A percentile compares a stretch with the other conserved stretches of the same genome.
Conservation (phyloP, 2,329 filamentous ascomycete species). For the Aspergillus ochraceoroseus region DNA sequence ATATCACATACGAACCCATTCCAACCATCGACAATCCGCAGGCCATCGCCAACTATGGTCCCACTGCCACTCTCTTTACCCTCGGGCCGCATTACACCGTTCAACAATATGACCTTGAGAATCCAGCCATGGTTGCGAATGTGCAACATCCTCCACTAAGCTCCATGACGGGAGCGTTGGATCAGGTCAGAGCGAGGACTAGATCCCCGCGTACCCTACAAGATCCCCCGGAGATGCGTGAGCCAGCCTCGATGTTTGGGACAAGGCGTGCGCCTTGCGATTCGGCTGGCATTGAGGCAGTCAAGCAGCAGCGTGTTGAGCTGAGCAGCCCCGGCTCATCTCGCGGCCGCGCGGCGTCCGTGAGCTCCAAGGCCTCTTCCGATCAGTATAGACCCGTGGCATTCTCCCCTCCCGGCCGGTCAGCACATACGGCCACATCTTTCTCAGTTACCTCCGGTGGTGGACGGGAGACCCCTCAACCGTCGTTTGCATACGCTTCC, state of each 20-base stretch:
- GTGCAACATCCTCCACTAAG: slow-evolving; percentile 78
- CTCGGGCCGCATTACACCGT: slow-evolving; percentile 81
- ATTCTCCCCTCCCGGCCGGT: slow-evolving; percentile 41
- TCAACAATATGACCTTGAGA: slow-evolving; percentile 92
- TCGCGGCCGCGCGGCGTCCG: slow-evolving; percentile 57
- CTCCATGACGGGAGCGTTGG: slow-evolving; percentile 74
- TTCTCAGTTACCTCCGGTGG: slow-evolving; percentile 42
- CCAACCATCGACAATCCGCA: slow-evolving; percentile 76
- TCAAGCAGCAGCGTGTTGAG: slow-evolving; percentile 59
- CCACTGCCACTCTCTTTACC: slow-evolving; percentile 87
- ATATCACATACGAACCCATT: slow-evolving; percentile 83
- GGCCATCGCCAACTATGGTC: slow-evolving; percentile 81
- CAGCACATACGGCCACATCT: slow-evolving; percentile 43
- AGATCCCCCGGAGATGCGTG: slow-evolving; percentile 56
- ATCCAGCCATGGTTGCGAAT: slow-evolving; percentile 74
- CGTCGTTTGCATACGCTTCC: slow-evolving; percentile 41
- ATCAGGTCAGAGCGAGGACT: slow-evolving; percentile 48
- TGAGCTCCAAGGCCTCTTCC: slow-evolving; percentile 54
- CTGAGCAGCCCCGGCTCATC: slow-evolving; percentile 64
- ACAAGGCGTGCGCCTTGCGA: slow-evolving; percentile 70
- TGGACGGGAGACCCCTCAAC: slow-evolving; percentile 32
- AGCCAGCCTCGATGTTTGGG: slow-evolving; percentile 68
- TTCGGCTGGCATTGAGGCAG: slow-evolving; percentile 58
- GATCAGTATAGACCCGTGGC: slow-evolving; percentile 39
- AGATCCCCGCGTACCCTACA: slow-evolving; percentile 33